Evolutionary conservation across 345 rosid genomes (phyloP).

Genomic region (Excoecaria cochinchinensis): DNA sequence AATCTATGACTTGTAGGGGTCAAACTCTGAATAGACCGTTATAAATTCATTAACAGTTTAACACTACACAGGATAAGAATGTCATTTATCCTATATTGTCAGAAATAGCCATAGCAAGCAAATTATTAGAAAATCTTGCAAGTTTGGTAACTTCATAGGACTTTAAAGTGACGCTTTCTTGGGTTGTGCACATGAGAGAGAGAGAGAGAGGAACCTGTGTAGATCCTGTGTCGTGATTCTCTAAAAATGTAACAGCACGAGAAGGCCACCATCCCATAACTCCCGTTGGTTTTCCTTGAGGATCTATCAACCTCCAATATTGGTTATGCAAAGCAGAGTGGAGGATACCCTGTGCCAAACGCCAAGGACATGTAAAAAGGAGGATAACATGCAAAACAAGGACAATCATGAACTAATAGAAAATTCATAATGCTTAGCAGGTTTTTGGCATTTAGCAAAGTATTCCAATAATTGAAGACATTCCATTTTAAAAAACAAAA

Average conservation of each 20-base stretch:
- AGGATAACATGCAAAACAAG: no score
- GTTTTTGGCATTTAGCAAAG: no score
- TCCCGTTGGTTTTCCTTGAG: conserved; percentile 50
- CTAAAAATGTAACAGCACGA: conserved; percentile 46
- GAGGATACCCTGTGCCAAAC: conserved; percentile 37
- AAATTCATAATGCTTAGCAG: no score
- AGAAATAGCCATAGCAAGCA: neutral
- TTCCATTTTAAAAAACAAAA: no score
- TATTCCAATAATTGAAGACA: no score
- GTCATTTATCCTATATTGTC: neutral
- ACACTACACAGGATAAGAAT: neutral
- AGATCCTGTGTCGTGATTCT: conserved; percentile 52
- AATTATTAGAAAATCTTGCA: neutral
- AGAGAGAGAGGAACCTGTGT: conserved; percentile 38
- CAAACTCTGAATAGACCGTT: neutral
- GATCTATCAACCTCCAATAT: conserved; percentile 44
- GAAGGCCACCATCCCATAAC: conserved; percentile 61
- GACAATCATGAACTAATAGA: no score
- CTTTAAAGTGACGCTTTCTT: neutral
- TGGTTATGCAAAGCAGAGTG: conserved; percentile 40
- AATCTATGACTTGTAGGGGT: neutral
- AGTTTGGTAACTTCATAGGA: neutral
- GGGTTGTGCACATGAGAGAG: neutral
- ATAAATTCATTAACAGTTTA: no score
- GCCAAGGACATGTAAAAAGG: no score